phyloP scores from a whole-genome alignment of 495 filamentous ascomycete species.

The Hypoxylon lienhwacheense region DNA sequence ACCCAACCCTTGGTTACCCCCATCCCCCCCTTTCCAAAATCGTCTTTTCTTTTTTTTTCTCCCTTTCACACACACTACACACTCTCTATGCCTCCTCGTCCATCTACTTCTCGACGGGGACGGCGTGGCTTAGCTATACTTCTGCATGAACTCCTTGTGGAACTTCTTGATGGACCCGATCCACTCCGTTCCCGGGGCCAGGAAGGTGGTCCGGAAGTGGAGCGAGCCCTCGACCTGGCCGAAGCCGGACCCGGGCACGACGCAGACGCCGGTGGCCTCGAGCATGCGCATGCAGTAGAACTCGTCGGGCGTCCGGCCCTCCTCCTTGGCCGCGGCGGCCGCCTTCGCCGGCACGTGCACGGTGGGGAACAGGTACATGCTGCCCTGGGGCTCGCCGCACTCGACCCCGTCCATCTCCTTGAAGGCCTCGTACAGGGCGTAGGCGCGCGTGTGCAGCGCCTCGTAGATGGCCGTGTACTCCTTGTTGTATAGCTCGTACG shows the following conservation, averaged over 20 bases:
- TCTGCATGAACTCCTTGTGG: conserved; percentile 90
- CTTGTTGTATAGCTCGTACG: conserved; percentile 74
- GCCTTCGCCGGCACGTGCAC: conserved; percentile 78
- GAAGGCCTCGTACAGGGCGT: conserved; percentile 85
- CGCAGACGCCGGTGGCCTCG: conserved; percentile 93
- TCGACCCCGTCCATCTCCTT: conserved; percentile 92
- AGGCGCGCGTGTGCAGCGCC: conserved; percentile 74
- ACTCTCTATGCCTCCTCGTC: conserved; percentile 63
- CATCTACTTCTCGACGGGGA: too few relatives aligned
- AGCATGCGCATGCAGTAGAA: conserved; percentile 90
- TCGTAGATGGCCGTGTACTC: conserved; percentile 82
- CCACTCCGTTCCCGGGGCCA: conserved; percentile 96
- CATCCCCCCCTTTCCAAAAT: not conserved
- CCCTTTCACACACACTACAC: not conserved
- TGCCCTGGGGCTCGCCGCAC: conserved; percentile 82
- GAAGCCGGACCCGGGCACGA: conserved; percentile 89
- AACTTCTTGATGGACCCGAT: conserved; percentile 84
- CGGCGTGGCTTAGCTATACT: too few relatives aligned
- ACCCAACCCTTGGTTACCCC: too few relatives aligned
- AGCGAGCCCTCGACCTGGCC: conserved; percentile 88
- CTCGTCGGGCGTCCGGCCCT: conserved; percentile 79
- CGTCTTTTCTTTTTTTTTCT: not conserved
- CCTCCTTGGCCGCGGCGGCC: conserved; percentile 68
- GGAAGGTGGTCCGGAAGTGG: conserved; percentile 96
- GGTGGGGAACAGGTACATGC: conserved; percentile 98